Evolutionary conservation across 129 eudicot genomes (phyloP).

Genomic region (Smallanthus sonchifolius): DNA sequence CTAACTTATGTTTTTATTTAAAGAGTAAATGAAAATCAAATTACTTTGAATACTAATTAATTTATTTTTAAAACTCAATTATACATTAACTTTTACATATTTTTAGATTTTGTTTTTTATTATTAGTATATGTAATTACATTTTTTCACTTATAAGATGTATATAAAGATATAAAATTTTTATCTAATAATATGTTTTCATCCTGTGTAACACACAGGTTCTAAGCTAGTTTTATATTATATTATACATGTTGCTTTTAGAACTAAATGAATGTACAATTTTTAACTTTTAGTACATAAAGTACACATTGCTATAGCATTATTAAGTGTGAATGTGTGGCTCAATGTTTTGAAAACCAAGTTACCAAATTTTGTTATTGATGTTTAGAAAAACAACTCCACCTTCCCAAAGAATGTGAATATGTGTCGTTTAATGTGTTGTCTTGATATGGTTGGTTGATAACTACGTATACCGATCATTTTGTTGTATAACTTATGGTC

Average conservation of each 20-base stretch:
- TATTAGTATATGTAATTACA: too few relatives aligned
- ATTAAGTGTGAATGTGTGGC: not conserved
- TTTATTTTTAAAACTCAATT: too few relatives aligned
- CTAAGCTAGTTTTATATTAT: too few relatives aligned
- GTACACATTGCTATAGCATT: not conserved
- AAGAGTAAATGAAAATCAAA: too few relatives aligned
- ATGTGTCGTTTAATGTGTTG: constrained; percentile 12
- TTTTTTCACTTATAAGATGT: too few relatives aligned
- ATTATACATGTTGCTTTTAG: not conserved
- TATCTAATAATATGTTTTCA: too few relatives aligned
- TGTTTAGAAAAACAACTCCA: constrained; percentile 6
- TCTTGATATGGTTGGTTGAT: not conserved
- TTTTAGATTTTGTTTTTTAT: too few relatives aligned
- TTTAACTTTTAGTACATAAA: not conserved
- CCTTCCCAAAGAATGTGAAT: not conserved
- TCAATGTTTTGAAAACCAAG: not conserved
- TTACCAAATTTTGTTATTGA: constrained; percentile 6
- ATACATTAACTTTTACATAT: too few relatives aligned
- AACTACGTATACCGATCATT: constrained; percentile 1
- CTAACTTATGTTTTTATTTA: too few relatives aligned
- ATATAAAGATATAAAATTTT: too few relatives aligned
- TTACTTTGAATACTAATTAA: too few relatives aligned
- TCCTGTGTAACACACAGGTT: too few relatives aligned
- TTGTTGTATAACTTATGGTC: not conserved
- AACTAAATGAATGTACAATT: not conserved